Base-by-base conservation (phyloP, 768 basidiomycete genomes). In the Suillus bovinus region DNA sequence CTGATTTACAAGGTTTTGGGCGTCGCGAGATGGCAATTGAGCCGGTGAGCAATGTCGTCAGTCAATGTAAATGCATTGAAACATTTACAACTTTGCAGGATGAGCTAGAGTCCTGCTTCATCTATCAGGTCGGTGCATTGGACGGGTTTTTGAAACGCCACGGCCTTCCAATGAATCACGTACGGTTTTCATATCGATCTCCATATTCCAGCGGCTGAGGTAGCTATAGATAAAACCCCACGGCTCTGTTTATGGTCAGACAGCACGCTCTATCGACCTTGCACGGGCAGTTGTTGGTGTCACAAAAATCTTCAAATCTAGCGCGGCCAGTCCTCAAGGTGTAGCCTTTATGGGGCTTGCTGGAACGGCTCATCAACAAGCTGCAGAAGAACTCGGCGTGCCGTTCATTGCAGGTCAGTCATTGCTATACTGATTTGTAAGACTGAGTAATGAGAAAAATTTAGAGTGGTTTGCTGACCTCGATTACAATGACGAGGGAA, bases 51-150 rank as follows among this genome's bases (percentile, higher is more conserved):
- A 3, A 1, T 5, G 11, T 13, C 17, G 33, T 56, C 16, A 10
- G 24, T 24, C 17, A 14, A 20, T 14, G 22, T 56, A 16, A 5
- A 27, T 38, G 17, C 36, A 38, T 27, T 17, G 1, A 22, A 56
- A 38, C 5, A 31, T 59, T 34, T n/a, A 39, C 41, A 20, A 27
- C 55, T 20, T 55, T 27, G 2, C 57, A 87, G 83, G 82, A 83
- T 3, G 85, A 86, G 63, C 79, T 88, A 38, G 75, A 73, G 8
- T 77, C 82, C 29, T 85, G 84, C 68, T 84, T 89, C 63, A 77
- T 85, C 5, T 88, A 87, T 67, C 88, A 89, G 76, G 82, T 88
- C 33, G 88, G 87, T n/a, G 86, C 88, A 0, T 72, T 89, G 8
- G 73, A 70, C 5, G 86, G 84, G 0, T 89, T 89, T 71, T 74